These are phyloP conservation scores for Acanthamoeba comandoni DNA, from an alignment of 208 protist species.

Conservation along the genomic window DNA sequence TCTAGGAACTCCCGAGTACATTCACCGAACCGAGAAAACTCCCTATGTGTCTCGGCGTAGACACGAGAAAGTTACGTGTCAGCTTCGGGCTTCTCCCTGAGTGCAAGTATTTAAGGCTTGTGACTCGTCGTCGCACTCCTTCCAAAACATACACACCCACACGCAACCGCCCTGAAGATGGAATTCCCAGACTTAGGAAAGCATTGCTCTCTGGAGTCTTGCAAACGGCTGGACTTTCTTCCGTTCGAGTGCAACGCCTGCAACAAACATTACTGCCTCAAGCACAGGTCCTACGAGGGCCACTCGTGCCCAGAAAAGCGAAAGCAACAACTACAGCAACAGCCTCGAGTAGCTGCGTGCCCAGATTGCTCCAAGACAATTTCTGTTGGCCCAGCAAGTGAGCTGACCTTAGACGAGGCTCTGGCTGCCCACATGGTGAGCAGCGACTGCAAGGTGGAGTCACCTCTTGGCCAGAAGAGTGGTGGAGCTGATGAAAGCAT, in stretches of 20 bases:
- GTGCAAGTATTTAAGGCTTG: no score
- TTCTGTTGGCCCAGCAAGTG: neutral
- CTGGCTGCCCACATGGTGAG: constrained; percentile 26
- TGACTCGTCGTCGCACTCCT: no score
- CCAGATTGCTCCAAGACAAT: constrained; percentile 9
- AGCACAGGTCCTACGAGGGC: constrained; percentile 14
- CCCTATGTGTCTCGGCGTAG: no score
- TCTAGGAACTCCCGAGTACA: no score
- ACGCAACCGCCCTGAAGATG: constrained; percentile 1
- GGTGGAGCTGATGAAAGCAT: no score
- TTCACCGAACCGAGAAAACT: no score
- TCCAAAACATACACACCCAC: no score
- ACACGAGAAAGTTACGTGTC: no score
- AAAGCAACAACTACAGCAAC: neutral
- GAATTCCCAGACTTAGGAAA: constrained; percentile 73
- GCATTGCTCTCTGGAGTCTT: constrained; percentile 14
- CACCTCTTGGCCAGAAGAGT: no score
- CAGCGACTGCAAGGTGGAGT: constrained; percentile 54
- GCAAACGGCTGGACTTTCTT: constrained; percentile 76
- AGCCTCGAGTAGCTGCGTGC: neutral
- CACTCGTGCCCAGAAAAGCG: constrained; percentile 44
- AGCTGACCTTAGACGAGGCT: neutral
- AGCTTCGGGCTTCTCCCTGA: no score
- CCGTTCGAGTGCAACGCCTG: constrained; percentile 58
- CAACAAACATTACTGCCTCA: constrained; percentile 42